phyloP scores from a whole-genome alignment of 1,284 basidiomycete genomes.

The Austroboletus novae-zelandiae region DNA sequence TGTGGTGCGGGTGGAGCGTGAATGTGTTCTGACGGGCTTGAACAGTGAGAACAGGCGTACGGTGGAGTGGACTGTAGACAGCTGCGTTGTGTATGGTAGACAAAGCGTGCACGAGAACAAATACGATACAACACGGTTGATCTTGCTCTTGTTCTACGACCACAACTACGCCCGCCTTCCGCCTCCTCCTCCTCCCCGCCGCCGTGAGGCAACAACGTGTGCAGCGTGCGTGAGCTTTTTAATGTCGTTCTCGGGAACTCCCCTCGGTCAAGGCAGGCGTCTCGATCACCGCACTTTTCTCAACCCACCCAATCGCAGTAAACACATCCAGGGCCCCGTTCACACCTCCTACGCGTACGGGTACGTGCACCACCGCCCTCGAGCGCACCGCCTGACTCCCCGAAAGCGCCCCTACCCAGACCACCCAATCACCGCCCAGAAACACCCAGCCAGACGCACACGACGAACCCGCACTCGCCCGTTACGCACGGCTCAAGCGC shows the following conservation, averaged over 20 bases:
- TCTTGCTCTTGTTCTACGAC: not conserved
- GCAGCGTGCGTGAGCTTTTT: conserved; percentile 33
- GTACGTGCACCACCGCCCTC: conserved; percentile 38
- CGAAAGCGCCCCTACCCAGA: conserved; percentile 54
- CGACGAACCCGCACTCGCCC: conserved; percentile 47
- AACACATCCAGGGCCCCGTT: conserved; percentile 37
- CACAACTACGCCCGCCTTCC: too few species aligned
- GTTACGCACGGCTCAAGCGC: conserved; percentile 52
- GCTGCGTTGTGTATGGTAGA: conserved; percentile 14
- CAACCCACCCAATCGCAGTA: conserved; percentile 46
- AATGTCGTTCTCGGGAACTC: conserved; percentile 83
- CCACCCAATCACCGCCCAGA: conserved; percentile 60
- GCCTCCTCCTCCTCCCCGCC: not conserved
- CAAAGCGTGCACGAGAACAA: conserved; percentile 15
- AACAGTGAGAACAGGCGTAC: too few species aligned
- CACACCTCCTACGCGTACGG: conserved; percentile 68
- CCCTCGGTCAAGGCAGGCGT: conserved; percentile 78
- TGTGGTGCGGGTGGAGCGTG: conserved; percentile 5
- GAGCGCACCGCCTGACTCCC: conserved; percentile 1
- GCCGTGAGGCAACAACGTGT: conserved; percentile 21
- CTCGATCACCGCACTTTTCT: conserved; percentile 76
- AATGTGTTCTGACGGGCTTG: too few species aligned
- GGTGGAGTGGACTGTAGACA: too few species aligned
- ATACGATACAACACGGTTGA: conserved; percentile 27
- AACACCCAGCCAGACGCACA: conserved; percentile 26